Percentiles rank a stretch among this genome's conserved stretches.
phyloP scores from a whole-genome alignment of 352 stramenopile species.

The Plasmopara viticola region DNA sequence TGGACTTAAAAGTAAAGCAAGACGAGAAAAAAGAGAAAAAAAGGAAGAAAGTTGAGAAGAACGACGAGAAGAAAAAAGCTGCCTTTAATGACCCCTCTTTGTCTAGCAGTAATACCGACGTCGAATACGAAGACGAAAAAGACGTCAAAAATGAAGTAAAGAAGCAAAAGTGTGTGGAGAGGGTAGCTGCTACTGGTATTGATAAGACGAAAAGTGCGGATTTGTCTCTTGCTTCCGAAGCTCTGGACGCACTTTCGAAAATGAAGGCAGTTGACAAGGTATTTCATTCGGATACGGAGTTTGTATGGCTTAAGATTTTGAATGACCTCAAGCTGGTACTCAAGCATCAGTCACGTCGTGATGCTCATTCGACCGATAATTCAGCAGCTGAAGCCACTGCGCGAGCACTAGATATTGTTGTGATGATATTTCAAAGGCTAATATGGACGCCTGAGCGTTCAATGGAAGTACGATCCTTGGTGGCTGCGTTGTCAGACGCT shows the following conservation, averaged over 20 bases:
- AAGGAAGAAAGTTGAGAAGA: neutral
- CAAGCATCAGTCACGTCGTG: constrained; percentile 8
- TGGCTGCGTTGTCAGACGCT: constrained; percentile 14
- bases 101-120: neutral
- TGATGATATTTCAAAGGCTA: constrained; percentile 8
- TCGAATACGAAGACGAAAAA: constrained; percentile 1
- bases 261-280: constrained; percentile 9
- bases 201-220: constrained; percentile 4
- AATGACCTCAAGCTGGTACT: constrained; percentile 15
- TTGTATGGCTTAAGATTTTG: constrained; percentile 12
- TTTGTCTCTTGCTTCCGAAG: constrained; percentile 11
- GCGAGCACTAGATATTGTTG: constrained; percentile 14
- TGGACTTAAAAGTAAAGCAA: too few relatives aligned
- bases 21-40: neutral
- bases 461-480: constrained; percentile 13
- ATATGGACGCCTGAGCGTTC: constrained; percentile 5
- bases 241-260: constrained; percentile 5
- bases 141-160: constrained; percentile 3
- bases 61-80: neutral
- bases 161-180: constrained; percentile 5
- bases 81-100: too few relatives aligned
- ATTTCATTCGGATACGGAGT: constrained; percentile 5
- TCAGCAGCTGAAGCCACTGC: constrained; percentile 13
- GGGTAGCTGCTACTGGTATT: neutral
- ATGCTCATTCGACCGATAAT: constrained; percentile 10